phyloP scores from a whole-genome alignment of 2,329 filamentous ascomycete genomes.

The Hypoxylon sp. region DNA sequence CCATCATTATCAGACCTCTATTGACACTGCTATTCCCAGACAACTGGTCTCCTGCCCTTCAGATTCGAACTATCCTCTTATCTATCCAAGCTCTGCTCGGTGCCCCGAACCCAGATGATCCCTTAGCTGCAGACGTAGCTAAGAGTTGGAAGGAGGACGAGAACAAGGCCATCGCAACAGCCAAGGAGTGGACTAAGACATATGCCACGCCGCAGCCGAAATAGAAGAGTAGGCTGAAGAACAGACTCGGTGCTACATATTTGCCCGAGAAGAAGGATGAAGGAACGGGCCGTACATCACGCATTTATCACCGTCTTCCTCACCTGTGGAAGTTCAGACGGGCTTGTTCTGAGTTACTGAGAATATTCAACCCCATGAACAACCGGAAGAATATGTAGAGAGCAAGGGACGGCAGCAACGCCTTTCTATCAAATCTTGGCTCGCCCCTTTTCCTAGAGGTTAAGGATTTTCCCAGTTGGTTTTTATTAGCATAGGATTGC shows the following conservation, averaged over 20 bases:
- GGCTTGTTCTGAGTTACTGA: not conserved
- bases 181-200: conserved; percentile 90
- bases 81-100: conserved; percentile 97
- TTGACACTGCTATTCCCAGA: conserved; percentile 66
- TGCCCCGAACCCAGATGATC: conserved; percentile 97
- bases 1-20: not conserved
- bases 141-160: conserved; percentile 99
- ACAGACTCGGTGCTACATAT: conserved; percentile 30
- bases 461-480: conserved; percentile 6
- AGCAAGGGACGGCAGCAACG: not conserved
- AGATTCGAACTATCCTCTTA: conserved; percentile 98
- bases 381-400: conserved; percentile 4
- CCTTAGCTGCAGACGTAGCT: conserved; percentile 96
- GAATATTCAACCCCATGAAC: not conserved
- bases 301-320: not conserved
- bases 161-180: conserved; percentile 90
- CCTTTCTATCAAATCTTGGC: not conserved
- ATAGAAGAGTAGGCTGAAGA: conserved; percentile 43
- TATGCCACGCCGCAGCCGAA: conserved; percentile 74
- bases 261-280: not conserved
- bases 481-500: conserved; percentile 35
- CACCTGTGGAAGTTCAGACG: not conserved
- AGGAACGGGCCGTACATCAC: not conserved
- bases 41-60: conserved; percentile 98
- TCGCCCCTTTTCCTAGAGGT: not conserved